These are phyloP conservation scores for Cocos nucifera DNA, from an alignment of 176 grass and related monocot genomes.

Conservation along the genomic window DNA sequence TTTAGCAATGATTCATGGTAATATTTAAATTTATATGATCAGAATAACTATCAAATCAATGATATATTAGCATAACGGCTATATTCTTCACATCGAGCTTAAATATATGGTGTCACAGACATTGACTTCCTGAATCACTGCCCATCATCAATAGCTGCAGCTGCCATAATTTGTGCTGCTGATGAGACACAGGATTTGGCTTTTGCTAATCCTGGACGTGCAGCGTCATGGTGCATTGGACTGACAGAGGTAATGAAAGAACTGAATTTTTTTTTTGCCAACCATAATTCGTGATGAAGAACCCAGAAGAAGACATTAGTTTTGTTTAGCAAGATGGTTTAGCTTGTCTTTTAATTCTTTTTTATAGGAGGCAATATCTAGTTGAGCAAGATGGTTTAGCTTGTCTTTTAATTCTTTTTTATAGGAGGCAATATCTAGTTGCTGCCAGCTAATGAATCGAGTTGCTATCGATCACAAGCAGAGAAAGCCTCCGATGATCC, in stretches of 20 bases:
- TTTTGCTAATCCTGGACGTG: slow-evolving; percentile 34
- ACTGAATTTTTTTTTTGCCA: no score
- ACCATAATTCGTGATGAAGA: no score
- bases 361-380: no score
- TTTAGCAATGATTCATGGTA: slow-evolving; percentile 62
- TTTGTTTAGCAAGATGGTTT: not conserved
- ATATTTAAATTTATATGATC: not conserved
- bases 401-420: slow-evolving; percentile 8
- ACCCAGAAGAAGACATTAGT: not conserved
- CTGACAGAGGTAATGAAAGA: slow-evolving; percentile 52
- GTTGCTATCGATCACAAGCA: slow-evolving; percentile 31
- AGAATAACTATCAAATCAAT: not conserved
- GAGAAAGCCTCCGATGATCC: slow-evolving; percentile 24
- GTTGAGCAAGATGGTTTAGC: not conserved
- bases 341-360: slow-evolving; percentile 4
- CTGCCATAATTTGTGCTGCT: slow-evolving; percentile 67
- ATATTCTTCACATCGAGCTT: not conserved
- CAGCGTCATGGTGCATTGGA: slow-evolving; percentile 71
- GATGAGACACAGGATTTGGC: slow-evolving; percentile 37
- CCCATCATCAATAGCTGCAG: slow-evolving; percentile 68
- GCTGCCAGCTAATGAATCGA: slow-evolving; percentile 62
- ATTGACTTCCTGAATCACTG: slow-evolving; percentile 67
- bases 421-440: slow-evolving; percentile 65
- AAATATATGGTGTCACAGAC: slow-evolving; percentile 32
- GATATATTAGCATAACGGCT: no score